A percentile compares a stretch with the other conserved stretches of the same genome.
Evolutionary conservation across 768 basidiomycete genomes (phyloP).

Genomic region (Cyathus striatus): DNA sequence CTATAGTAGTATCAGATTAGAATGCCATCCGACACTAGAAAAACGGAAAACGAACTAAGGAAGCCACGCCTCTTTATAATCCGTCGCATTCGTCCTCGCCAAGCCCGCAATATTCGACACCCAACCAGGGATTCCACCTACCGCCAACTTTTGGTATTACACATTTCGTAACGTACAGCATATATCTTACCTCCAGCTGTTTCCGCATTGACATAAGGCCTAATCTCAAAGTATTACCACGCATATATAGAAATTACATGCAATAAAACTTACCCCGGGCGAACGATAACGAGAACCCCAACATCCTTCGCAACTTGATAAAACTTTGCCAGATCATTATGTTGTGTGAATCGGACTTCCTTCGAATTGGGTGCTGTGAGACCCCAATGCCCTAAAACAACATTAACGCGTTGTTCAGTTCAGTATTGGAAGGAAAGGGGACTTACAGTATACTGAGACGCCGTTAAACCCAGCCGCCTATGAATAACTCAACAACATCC

Average conservation of each 20-base stretch:
- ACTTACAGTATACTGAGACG: constrained; percentile 52
- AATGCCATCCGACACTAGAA: not conserved
- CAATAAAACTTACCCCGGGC: constrained; percentile 46
- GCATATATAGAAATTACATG: not conserved
- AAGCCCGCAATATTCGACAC: constrained; percentile 41
- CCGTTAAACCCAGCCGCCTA: constrained; percentile 64
- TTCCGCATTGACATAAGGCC: constrained; percentile 58
- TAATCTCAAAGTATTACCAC: constrained; percentile 3
- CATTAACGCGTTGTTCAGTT: too few relatives aligned
- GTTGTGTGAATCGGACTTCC: constrained; percentile 53
- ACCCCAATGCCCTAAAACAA: constrained; percentile 54
- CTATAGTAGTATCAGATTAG: constrained; percentile 5
- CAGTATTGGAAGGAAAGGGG: constrained; percentile 24
- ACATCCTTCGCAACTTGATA: constrained; percentile 56
- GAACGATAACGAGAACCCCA: constrained; percentile 60
- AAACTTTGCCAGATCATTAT: constrained; percentile 53
- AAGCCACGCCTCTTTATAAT: constrained; percentile 51
- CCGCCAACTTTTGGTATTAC: not conserved
- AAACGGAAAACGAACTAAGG: constrained; percentile 21
- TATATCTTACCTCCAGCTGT: constrained; percentile 48
- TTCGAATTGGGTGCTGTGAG: constrained; percentile 55
- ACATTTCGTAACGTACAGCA: not conserved
- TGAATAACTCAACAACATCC: not conserved
- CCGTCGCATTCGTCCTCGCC: constrained; percentile 56
- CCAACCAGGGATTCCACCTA: constrained; percentile 45